Evolutionary conservation across 163 green algal species (phyloP).

Genomic region (Trebouxiophyceae sp.): DNA sequence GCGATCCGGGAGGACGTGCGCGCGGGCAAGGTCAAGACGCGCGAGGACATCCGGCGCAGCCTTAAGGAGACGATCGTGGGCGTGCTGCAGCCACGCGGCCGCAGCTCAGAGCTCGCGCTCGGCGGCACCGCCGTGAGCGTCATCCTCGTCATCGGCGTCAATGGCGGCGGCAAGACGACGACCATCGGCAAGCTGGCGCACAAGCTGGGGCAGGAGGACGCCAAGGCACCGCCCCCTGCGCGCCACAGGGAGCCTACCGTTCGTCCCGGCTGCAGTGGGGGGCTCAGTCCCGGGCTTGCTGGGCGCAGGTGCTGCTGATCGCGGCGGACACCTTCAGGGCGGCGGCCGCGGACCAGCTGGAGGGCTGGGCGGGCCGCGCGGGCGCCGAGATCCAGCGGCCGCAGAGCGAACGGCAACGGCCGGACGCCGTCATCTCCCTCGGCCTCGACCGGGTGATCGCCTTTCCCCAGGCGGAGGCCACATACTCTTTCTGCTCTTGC

Average conservation of each 20-base stretch:
- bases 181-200: constrained; percentile 88
- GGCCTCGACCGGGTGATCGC: constrained; percentile 23
- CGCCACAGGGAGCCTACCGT: too few relatives aligned
- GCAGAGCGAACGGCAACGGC: constrained; percentile 18
- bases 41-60: constrained; percentile 29
- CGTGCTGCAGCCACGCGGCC: constrained; percentile 39
- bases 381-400: constrained; percentile 39
- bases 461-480: neutral
- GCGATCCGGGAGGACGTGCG: constrained; percentile 59
- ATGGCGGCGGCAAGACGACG: constrained; percentile 84
- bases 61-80: constrained; percentile 54
- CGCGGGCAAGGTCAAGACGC: constrained; percentile 53
- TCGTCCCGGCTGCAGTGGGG: neutral
- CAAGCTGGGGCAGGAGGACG: constrained; percentile 56
- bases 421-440: constrained; percentile 49
- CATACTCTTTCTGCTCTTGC: neutral
- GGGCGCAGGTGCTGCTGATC: constrained; percentile 65
- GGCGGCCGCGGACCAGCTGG: constrained; percentile 89
- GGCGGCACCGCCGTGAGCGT: constrained; percentile 38
- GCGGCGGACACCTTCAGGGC: constrained; percentile 96
- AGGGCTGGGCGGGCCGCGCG: constrained; percentile 72
- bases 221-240: too few relatives aligned
- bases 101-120: constrained; percentile 29
- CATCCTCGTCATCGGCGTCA: constrained; percentile 82
- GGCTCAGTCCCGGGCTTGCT: too few relatives aligned